Evolutionary conservation across 106 monocot genomes (phyloP).

Genomic region (Allium cepa): DNA sequence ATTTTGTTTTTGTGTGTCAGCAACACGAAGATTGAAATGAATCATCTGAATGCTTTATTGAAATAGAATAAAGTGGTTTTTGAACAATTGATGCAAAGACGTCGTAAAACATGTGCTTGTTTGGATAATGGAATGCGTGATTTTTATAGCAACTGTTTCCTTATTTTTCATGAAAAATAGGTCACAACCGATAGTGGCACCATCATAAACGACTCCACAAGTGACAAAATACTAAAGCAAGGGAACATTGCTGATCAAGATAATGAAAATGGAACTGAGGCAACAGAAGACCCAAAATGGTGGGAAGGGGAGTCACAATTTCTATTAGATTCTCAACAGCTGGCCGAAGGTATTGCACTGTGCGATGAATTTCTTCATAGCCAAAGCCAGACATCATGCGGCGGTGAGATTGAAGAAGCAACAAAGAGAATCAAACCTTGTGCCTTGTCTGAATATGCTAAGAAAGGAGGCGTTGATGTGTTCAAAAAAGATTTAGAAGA

Average conservation of each 20-base stretch:
- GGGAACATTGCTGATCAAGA: slow-evolving; percentile 28
- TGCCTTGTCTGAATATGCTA: slow-evolving; percentile 71
- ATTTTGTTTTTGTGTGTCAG: too few relatives aligned
- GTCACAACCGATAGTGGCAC: slow-evolving; percentile 2
- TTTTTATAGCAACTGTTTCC: too few relatives aligned
- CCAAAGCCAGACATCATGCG: slow-evolving; percentile 80
- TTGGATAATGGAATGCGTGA: too few relatives aligned
- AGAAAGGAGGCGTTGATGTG: slow-evolving; percentile 41
- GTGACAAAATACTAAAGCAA: not conserved
- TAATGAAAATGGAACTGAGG: slow-evolving; percentile 16
- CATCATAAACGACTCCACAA: not conserved
- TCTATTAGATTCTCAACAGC: slow-evolving; percentile 86
- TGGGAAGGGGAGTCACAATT: slow-evolving; percentile 91
- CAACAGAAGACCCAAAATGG: slow-evolving; percentile 61
- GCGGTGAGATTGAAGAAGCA: slow-evolving; percentile 26
- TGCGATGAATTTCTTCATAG: slow-evolving; percentile 93
- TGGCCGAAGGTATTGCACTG: slow-evolving; percentile 80
- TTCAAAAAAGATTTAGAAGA: slow-evolving; percentile 82
- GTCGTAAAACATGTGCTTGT: too few relatives aligned
- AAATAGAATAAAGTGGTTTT: too few relatives aligned
- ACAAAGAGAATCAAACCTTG: slow-evolving; percentile 24
- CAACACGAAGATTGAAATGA: not conserved
- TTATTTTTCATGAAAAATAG: not conserved
- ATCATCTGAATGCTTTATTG: not conserved
- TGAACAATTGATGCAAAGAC: too few relatives aligned